Percentiles rank a stretch among this genome's conserved stretches.
These are phyloP conservation scores for Heterobasidion irregulare DNA, from an alignment of 1,284 basidiomycete species.

Conservation along the genomic window DNA sequence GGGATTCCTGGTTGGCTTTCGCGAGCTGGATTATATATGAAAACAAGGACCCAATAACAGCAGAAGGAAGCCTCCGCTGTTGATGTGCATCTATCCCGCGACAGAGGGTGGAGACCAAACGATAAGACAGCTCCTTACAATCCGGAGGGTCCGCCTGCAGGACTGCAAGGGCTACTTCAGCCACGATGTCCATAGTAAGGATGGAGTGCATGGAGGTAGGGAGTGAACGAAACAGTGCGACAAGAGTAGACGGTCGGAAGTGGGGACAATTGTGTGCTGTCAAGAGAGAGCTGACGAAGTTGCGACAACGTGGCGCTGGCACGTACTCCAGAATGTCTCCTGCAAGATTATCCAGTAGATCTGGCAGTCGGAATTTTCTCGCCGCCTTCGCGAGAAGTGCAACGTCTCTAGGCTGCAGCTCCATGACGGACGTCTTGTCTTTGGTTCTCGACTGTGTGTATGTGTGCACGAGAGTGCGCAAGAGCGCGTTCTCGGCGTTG, in stretches of 20 bases:
- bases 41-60: constrained; percentile 5
- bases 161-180: not conserved
- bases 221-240: not conserved
- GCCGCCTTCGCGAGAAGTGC: constrained; percentile 4
- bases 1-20: not conserved
- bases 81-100: not conserved
- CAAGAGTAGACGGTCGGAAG: constrained; percentile 3
- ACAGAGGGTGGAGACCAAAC: not conserved
- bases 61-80: not conserved
- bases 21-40: constrained; percentile 4
- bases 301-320: not conserved
- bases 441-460: not conserved
- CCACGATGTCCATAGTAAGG: not conserved
- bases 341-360: constrained; percentile 12
- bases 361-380: constrained; percentile 1
- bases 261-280: constrained; percentile 3
- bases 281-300: constrained; percentile 3
- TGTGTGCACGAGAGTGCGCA: not conserved
- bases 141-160: not conserved
- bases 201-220: not conserved
- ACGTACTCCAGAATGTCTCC: constrained; percentile 10
- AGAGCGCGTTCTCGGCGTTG: not conserved
- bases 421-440: not conserved
- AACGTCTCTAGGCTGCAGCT: constrained; percentile 5
- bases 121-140: not conserved